Evolutionary conservation across 2,329 filamentous ascomycete genomes (phyloP).

Genomic region (Ophiobolus disseminans): DNA sequence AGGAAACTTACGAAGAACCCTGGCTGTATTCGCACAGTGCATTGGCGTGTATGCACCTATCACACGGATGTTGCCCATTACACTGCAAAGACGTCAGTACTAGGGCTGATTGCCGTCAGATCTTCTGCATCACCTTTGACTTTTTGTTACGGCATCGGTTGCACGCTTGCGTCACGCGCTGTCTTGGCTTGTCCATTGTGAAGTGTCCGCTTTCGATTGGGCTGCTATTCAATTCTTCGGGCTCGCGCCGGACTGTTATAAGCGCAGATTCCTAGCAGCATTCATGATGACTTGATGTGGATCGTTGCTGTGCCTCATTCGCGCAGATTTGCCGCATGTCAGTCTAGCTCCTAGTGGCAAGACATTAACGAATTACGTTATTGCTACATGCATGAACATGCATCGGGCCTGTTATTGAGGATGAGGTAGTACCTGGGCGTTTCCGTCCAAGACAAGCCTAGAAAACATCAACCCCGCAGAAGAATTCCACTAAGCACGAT

Average conservation of each 20-base stretch:
- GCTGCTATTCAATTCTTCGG: not conserved
- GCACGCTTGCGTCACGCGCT: constrained; percentile 14
- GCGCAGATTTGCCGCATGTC: not conserved
- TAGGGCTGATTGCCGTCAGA: not conserved
- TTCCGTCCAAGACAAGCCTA: not conserved
- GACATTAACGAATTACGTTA: not conserved
- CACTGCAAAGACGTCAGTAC: constrained; percentile 3
- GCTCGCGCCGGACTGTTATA: not conserved
- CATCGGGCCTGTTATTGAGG: no score
- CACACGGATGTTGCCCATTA: not conserved
- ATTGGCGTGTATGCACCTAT: not conserved
- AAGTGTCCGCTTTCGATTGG: not conserved
- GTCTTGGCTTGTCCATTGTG: constrained; percentile 1
- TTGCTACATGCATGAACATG: not conserved
- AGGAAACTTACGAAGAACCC: not conserved
- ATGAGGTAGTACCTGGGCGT: no score
- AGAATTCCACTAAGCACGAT: no score
- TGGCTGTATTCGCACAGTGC: not conserved
- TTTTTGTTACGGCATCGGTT: constrained; percentile 12
- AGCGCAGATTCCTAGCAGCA: not conserved
- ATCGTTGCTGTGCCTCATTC: no score
- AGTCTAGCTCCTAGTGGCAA: not conserved
- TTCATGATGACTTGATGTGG: no score
- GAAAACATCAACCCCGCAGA: no score
- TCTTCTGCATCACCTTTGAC: constrained; percentile 8